Evolutionary conservation across 2,329 filamentous ascomycete species (phyloP).

Genomic region (Escovopsis sp.): DNA sequence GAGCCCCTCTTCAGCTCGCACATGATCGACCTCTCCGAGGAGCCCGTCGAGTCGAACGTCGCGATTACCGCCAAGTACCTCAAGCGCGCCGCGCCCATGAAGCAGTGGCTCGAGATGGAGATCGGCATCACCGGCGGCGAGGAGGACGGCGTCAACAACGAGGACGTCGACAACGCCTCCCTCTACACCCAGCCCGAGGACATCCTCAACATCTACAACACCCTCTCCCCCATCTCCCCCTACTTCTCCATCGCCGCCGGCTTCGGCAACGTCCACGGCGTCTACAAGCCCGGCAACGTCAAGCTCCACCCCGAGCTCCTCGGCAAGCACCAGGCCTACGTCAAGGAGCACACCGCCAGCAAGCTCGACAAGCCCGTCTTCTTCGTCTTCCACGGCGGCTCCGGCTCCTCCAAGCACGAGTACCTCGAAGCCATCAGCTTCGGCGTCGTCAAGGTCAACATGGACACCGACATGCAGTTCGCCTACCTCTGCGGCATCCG

Average conservation of each 20-base stretch:
- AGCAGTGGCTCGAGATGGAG: constrained; percentile 99
- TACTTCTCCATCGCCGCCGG: constrained; percentile 98
- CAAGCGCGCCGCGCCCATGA: constrained; percentile 87
- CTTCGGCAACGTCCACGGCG: constrained; percentile 98
- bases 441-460: constrained; percentile 98
- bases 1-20: constrained; percentile 90
- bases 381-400: constrained; percentile 99
- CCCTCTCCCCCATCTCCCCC: constrained; percentile 70
- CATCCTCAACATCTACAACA: constrained; percentile 81
- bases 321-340: constrained; percentile 87
- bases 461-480: constrained; percentile 95
- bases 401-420: constrained; percentile 80
- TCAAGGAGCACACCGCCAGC: constrained; percentile 62
- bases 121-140: constrained; percentile 81
- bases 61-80: constrained; percentile 85
- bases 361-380: constrained; percentile 84
- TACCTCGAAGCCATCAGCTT: constrained; percentile 78
- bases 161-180: constrained; percentile 89
- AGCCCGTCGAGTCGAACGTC: constrained; percentile 81
- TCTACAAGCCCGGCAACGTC: constrained; percentile 97
- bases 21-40: constrained; percentile 98
- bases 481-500: constrained; percentile 87
- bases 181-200: constrained; percentile 98
- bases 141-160: constrained; percentile 98
- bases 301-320: constrained; percentile 92